Evolutionary conservation across 2,329 filamentous ascomycete genomes (phyloP).

Genomic region (Ceratocystis cacaofunesta): DNA sequence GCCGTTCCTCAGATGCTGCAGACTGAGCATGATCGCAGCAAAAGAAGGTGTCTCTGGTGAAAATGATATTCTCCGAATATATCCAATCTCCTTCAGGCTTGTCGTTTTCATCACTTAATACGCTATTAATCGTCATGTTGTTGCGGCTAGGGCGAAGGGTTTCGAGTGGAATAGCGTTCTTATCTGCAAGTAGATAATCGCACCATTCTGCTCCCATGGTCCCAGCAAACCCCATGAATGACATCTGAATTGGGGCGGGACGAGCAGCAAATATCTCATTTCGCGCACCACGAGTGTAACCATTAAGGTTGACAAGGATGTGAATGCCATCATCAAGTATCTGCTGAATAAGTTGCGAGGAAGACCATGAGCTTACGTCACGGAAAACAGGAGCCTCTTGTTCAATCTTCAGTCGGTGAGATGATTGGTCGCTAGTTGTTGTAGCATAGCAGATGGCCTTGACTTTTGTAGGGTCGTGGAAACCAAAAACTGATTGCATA

Average conservation of each 20-base stretch:
- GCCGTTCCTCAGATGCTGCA: conserved; percentile 53
- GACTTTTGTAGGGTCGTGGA: conserved; percentile 60
- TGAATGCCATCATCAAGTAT: conserved; percentile 82
- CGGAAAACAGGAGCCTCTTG: conserved; percentile 79
- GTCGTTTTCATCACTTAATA: conserved; percentile 49
- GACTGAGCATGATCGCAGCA: conserved; percentile 95
- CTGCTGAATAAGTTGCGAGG: conserved; percentile 70
- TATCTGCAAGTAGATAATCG: conserved; percentile 86
- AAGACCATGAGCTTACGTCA: conserved; percentile 74
- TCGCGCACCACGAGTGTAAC: conserved; percentile 88
- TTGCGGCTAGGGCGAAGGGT: conserved; percentile 68
- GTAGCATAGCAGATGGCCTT: conserved; percentile 93
- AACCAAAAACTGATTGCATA: conserved; percentile 96
- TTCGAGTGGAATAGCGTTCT: conserved; percentile 66
- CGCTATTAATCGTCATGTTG: conserved; percentile 60
- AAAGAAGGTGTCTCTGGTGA: conserved; percentile 89
- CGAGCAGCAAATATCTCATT: conserved; percentile 96
- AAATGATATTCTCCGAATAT: conserved; percentile 93
- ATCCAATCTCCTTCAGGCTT: conserved; percentile 68
- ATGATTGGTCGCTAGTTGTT: conserved; percentile 74
- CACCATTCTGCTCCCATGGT: conserved; percentile 97
- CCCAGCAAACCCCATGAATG: conserved; percentile 97
- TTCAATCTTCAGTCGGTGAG: conserved; percentile 86
- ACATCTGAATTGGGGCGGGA: conserved; percentile 94
- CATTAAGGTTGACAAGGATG: conserved; percentile 93